phyloP scores from a whole-genome alignment of 768 basidiomycete genomes.

The Albatrellus ellisii region DNA sequence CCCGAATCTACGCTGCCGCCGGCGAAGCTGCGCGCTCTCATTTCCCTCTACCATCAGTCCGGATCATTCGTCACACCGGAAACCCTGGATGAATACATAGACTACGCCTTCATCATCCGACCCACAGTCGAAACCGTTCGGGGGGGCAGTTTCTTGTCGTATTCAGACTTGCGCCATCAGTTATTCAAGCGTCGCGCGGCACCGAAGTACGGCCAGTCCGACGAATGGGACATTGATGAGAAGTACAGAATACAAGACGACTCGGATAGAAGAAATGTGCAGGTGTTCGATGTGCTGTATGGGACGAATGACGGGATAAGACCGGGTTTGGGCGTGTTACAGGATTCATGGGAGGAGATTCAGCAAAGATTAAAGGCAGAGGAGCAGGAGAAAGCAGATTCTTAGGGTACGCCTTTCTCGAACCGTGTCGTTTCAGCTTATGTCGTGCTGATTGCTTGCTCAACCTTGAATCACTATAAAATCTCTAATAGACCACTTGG shows the following conservation, averaged over 20 bases:
- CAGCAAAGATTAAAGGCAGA: constrained; percentile 8
- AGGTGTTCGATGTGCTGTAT: constrained; percentile 12
- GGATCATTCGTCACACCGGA: constrained; percentile 58
- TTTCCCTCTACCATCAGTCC: constrained; percentile 68
- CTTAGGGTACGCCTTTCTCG: constrained; percentile 1
- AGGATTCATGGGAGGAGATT: constrained; percentile 12
- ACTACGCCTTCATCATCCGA: constrained; percentile 37
- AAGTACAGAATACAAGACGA: constrained; percentile 1
- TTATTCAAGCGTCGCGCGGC: constrained; percentile 8
- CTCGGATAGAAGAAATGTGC: constrained; percentile 1
- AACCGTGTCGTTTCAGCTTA: background rate
- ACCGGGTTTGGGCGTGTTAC: constrained; percentile 11
- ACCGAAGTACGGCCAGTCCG: constrained; percentile 9
- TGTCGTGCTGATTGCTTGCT: background rate
- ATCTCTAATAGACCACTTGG: no score
- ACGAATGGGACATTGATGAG: background rate
- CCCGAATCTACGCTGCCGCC: constrained; percentile 29
- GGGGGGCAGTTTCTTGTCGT: constrained; percentile 9
- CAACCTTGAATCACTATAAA: no score
- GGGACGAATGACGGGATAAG: constrained; percentile 8
- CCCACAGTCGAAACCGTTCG: background rate
- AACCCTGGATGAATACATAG: constrained; percentile 51
- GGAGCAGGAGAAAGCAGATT: constrained; percentile 3
- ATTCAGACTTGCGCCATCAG: constrained; percentile 11
- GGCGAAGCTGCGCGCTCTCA: constrained; percentile 53